phyloP scores from a whole-genome alignment of 371 early-diverging fungal species.

The Coemansia sp. region DNA sequence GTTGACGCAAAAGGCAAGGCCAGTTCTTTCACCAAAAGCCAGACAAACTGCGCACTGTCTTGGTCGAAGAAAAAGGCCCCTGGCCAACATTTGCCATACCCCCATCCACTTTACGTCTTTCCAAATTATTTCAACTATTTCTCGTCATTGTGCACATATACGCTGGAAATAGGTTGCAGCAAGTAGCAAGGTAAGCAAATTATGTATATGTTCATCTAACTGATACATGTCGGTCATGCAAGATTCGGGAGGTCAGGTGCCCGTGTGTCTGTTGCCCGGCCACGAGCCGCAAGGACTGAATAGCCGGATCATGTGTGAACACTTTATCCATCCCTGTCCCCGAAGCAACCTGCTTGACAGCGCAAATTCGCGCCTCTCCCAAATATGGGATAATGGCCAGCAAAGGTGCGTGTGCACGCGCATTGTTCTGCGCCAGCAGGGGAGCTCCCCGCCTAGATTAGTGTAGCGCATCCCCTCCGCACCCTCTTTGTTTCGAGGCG shows the following conservation, averaged over 20 bases:
- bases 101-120: not conserved
- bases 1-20: not conserved
- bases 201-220: too few species aligned
- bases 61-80: not conserved
- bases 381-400: not conserved
- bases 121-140: not conserved
- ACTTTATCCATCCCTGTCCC: not conserved
- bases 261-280: not conserved
- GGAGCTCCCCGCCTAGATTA: slow-evolving; percentile 2
- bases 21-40: not conserved
- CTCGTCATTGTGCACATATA: not conserved
- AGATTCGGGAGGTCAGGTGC: not conserved
- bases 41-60: not conserved
- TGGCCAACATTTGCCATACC: not conserved
- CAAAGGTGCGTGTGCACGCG: not conserved
- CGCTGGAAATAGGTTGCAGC: not conserved
- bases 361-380: not conserved
- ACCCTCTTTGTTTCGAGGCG: not conserved
- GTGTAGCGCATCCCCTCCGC: slow-evolving; percentile 4
- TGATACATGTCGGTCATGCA: not conserved
- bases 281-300: slow-evolving; percentile 5
- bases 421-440: slow-evolving; percentile 1
- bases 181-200: not conserved
- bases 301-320: slow-evolving; percentile 7
- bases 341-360: too few species aligned